These are phyloP conservation scores for Tulasnella sp. DNA, from an alignment of 768 basidiomycete species.

Conservation along the genomic window DNA sequence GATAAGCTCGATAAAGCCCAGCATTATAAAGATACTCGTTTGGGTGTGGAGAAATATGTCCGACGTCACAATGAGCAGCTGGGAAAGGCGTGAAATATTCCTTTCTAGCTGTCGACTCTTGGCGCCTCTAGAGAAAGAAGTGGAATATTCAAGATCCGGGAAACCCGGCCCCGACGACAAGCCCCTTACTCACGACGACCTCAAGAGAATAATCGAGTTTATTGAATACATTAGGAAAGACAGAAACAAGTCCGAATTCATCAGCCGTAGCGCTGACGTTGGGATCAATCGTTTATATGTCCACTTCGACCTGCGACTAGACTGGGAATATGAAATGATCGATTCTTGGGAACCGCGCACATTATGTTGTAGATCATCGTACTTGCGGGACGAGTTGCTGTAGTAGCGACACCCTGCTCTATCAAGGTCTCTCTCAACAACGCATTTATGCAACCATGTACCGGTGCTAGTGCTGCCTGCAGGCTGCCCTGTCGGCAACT, in stretches of 20 bases:
- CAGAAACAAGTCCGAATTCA: neutral
- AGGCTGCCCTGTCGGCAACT: no score
- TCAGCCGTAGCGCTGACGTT: neutral
- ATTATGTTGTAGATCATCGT: no score
- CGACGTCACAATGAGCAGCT: no score
- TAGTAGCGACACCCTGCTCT: no score
- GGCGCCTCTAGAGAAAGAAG: neutral
- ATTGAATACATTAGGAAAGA: neutral
- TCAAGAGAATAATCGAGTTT: neutral
- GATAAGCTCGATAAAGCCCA: neutral
- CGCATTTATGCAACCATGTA: no score
- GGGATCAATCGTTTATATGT: neutral
- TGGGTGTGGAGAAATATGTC: neutral
- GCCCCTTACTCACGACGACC: neutral
- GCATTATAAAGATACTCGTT: neutral
- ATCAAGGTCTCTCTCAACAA: no score
- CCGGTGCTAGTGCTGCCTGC: no score
- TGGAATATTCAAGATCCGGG: neutral
- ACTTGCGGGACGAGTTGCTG: no score
- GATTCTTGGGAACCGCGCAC: no score
- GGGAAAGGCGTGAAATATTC: neutral
- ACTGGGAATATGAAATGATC: neutral
- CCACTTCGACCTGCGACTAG: neutral
- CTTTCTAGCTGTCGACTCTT: neutral
- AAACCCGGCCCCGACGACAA: neutral